Evolutionary conservation across 352 stramenopile genomes (phyloP).

Genomic region (Phytophthora sansomeana): DNA sequence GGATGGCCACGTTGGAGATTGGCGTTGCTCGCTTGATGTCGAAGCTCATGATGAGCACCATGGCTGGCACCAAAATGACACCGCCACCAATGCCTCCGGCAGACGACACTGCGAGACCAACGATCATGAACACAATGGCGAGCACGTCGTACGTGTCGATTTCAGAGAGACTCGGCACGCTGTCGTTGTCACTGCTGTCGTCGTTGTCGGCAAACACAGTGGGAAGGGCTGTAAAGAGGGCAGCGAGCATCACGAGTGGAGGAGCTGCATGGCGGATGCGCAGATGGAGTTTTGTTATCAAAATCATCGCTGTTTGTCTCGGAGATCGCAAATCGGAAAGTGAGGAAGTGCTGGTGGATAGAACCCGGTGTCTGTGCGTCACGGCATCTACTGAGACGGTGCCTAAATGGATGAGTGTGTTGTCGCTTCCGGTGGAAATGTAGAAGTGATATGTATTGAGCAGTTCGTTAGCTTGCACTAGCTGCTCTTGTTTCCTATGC

Average conservation of each 20-base stretch:
- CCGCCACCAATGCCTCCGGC: slow-evolving; percentile 62
- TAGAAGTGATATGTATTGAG: too few species aligned
- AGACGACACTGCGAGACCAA: slow-evolving; percentile 55
- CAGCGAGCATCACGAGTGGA: slow-evolving; percentile 14
- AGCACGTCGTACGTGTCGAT: slow-evolving; percentile 53
- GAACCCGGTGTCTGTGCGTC: too few species aligned
- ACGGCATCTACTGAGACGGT: too few species aligned
- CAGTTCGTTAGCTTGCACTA: too few species aligned
- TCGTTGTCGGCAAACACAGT: background rate
- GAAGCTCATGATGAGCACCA: slow-evolving; percentile 73
- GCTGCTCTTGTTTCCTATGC: too few species aligned
- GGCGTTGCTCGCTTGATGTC: slow-evolving; percentile 76
- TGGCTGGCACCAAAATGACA: slow-evolving; percentile 60
- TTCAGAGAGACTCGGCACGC: slow-evolving; percentile 40
- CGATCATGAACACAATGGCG: slow-evolving; percentile 57
- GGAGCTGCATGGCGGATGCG: background rate
- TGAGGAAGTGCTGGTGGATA: background rate
- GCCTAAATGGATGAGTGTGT: too few species aligned
- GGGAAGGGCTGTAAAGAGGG: background rate
- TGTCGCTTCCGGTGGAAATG: too few species aligned
- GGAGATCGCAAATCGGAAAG: slow-evolving; percentile 2
- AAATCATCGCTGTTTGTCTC: background rate
- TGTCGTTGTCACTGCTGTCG: slow-evolving; percentile 13
- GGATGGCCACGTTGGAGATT: slow-evolving; percentile 69
- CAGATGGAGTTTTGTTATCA: too few species aligned